These are phyloP conservation scores for Neurospora africana DNA, from an alignment of 495 filamentous ascomycete genomes.

Conservation along the genomic window DNA sequence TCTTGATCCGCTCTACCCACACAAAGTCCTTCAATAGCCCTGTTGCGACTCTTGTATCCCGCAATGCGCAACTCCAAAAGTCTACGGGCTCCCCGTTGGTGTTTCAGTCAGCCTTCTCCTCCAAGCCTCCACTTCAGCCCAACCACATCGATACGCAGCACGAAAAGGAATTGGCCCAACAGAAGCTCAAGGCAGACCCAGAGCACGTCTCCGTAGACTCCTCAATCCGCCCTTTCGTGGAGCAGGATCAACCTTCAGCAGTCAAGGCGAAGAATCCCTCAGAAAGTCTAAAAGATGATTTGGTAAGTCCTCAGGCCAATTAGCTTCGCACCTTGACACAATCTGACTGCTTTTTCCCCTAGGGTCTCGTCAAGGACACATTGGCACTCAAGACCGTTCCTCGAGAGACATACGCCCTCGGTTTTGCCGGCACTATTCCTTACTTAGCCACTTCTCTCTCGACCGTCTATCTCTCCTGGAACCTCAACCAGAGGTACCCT, in stretches of 20 bases:
- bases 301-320: slow-evolving; percentile 45
- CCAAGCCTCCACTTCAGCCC: slow-evolving; percentile 17
- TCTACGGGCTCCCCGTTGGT: not conserved
- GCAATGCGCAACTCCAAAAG: not conserved
- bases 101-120: slow-evolving; percentile 7
- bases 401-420: slow-evolving; percentile 67
- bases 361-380: slow-evolving; percentile 81
- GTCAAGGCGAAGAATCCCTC: slow-evolving; percentile 49
- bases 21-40: not conserved
- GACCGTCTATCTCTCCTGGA: slow-evolving; percentile 79
- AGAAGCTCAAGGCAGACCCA: slow-evolving; percentile 45
- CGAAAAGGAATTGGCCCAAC: slow-evolving; percentile 38
- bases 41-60: not conserved
- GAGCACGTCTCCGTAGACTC: slow-evolving; percentile 49
- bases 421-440: slow-evolving; percentile 79
- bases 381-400: slow-evolving; percentile 72
- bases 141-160: slow-evolving; percentile 36
- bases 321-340: not conserved
- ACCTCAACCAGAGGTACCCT: slow-evolving; percentile 57
- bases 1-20: slow-evolving; percentile 4
- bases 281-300: slow-evolving; percentile 57
- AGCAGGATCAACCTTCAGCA: slow-evolving; percentile 19
- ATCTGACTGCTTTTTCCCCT: not conserved
- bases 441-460: slow-evolving; percentile 81
- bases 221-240: slow-evolving; percentile 43